Percentiles rank a stretch among this genome's conserved stretches.
Evolutionary conservation across 2,329 filamentous ascomycete genomes (phyloP).

Genomic region (Pseudogymnoascus sp.): DNA sequence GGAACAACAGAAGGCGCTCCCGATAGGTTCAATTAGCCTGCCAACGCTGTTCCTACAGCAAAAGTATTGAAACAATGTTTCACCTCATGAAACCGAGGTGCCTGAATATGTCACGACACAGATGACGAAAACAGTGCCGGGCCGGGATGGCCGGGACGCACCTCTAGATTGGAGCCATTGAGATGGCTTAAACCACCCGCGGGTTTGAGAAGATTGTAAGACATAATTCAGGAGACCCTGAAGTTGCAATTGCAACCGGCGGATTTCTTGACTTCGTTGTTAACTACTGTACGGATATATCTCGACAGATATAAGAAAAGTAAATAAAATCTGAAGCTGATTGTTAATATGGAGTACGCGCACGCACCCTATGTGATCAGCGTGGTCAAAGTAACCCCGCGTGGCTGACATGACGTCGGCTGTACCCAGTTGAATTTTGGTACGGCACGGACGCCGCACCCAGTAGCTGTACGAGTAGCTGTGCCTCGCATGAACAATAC

Average conservation of each 20-base stretch:
- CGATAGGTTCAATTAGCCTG: slow-evolving; percentile 2
- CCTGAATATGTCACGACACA: slow-evolving; percentile 3
- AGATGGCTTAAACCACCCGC: slow-evolving; percentile 2
- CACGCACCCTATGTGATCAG: slow-evolving; percentile 1
- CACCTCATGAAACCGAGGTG: slow-evolving; percentile 11
- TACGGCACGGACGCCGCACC: neutral
- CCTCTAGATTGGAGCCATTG: neutral
- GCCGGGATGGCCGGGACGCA: slow-evolving; percentile 1
- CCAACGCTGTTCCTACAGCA: neutral
- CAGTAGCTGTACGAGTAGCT: slow-evolving; percentile 1
- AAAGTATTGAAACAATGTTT: slow-evolving; percentile 10
- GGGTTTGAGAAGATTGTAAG: slow-evolving; percentile 4
- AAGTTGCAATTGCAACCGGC: slow-evolving; percentile 8
- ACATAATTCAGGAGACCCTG: neutral
- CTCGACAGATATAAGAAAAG: neutral
- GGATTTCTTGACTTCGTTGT: neutral
- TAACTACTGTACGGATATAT: neutral
- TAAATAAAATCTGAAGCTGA: neutral
- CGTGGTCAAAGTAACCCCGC: neutral
- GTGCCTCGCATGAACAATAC: slow-evolving; percentile 5
- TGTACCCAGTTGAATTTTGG: neutral
- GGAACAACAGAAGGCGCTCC: neutral
- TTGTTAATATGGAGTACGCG: neutral
- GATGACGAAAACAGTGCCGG: slow-evolving; percentile 7
- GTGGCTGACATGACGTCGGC: slow-evolving; percentile 1